phyloP scores from a whole-genome alignment of 169 alveolate species.

The Eimeria falciformis region DNA sequence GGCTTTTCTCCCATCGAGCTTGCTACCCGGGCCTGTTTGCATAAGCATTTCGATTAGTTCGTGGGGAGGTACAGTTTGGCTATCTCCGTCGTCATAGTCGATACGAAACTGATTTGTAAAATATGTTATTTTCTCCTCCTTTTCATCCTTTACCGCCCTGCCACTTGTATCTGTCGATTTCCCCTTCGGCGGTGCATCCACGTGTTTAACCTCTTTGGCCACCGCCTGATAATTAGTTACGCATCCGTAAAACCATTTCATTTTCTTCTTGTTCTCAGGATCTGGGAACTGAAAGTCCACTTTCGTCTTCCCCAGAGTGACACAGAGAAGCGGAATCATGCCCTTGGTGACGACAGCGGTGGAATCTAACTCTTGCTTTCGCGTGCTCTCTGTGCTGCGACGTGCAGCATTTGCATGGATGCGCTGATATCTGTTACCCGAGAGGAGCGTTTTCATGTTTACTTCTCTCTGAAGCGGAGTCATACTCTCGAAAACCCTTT shows the following conservation, averaged over 20 bases:
- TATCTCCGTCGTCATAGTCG: slow-evolving; percentile 76
- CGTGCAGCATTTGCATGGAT: slow-evolving; percentile 46
- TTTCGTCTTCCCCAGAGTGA: slow-evolving; percentile 75
- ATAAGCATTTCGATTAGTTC: slow-evolving; percentile 64
- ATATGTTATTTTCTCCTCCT: slow-evolving; percentile 44
- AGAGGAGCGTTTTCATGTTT: slow-evolving; percentile 18
- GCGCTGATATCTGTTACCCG: background rate
- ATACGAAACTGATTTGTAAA: slow-evolving; percentile 72
- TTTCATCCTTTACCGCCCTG: slow-evolving; percentile 3
- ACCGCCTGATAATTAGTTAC: slow-evolving; percentile 69
- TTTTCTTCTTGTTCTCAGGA: background rate
- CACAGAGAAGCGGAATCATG: slow-evolving; percentile 73
- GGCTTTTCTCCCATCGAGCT: slow-evolving; percentile 66
- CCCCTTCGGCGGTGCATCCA: background rate
- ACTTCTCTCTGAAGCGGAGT: slow-evolving; percentile 49
- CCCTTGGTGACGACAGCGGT: slow-evolving; percentile 68
- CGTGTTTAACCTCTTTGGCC: slow-evolving; percentile 36
- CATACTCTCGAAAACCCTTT: slow-evolving; percentile 40
- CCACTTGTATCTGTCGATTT: background rate
- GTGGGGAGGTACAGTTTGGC: slow-evolving; percentile 60
- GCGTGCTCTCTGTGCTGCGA: slow-evolving; percentile 47
- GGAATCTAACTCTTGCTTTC: background rate
- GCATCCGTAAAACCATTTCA: slow-evolving; percentile 65
- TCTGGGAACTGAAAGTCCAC: slow-evolving; percentile 69
- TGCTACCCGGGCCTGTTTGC: slow-evolving; percentile 68